Evolutionary conservation across 2,329 filamentous ascomycete species (phyloP).

Genomic region (Penicillium decumbens): DNA sequence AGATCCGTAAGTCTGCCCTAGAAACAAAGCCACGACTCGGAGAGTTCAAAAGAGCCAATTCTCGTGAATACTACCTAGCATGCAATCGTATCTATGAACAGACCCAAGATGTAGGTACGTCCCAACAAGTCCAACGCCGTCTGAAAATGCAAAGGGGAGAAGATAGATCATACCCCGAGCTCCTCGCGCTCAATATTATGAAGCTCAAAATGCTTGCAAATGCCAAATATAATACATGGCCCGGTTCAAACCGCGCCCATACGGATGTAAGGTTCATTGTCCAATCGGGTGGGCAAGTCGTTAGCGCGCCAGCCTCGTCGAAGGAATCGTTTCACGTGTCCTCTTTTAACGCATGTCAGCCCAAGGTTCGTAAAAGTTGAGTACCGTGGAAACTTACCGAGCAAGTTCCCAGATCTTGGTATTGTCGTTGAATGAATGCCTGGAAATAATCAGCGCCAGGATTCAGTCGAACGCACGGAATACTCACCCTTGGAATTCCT

Average conservation of each 20-base stretch:
- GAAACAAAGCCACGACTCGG: background rate
- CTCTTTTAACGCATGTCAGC: background rate
- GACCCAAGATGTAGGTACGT: background rate
- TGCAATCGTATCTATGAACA: conserved; percentile 1
- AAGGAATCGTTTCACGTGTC: conserved; percentile 1
- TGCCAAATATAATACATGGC: background rate
- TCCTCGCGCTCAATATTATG: conserved; percentile 1
- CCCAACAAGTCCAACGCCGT: conserved; percentile 7
- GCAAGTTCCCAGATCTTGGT: conserved; percentile 30
- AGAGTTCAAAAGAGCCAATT: background rate
- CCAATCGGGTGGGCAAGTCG: conserved; percentile 5
- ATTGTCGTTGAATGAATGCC: conserved; percentile 33
- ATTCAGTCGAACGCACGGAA: background rate
- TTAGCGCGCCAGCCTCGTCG: conserved; percentile 5
- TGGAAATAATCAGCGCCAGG: conserved; percentile 14
- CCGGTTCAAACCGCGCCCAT: conserved; percentile 1
- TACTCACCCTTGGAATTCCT: conserved; percentile 43
- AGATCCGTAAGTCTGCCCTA: background rate
- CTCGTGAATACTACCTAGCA: conserved; percentile 7
- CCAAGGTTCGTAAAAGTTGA: background rate
- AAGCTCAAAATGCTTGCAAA: background rate
- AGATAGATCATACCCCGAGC: background rate
- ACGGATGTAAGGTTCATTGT: conserved; percentile 2
- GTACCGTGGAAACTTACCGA: background rate
- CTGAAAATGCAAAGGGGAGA: conserved; percentile 5